Evolutionary conservation across 805 yeast genomes (phyloP), one percentile per base, ranked within the genome.

Genomic region (Spathaspora boniae): DNA sequence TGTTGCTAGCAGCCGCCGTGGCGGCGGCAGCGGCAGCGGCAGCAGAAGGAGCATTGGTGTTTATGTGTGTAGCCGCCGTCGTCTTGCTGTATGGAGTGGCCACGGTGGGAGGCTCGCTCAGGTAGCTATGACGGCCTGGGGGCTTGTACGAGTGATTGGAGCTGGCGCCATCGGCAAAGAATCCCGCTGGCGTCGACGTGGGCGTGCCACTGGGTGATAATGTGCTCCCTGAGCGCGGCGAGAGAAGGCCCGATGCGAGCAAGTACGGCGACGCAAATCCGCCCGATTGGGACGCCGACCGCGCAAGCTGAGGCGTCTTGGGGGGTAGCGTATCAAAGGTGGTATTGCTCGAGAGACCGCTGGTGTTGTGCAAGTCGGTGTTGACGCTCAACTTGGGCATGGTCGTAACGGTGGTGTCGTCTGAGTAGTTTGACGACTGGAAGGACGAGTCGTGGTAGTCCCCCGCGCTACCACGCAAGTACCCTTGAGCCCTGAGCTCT

Each of bases 261-360:
- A 80, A 62, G 45, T 79, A 82, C 2, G 88, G 87, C 5, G 87
- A 80, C 0, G 81, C 72, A 52, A 82, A 74, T 0, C 86, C 86
- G 24, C 26, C 26, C 5, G 18, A 9, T 29, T 34, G 38, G 30
- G 34, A 29, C 3, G 38, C n/a, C 5, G 32, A 28, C 30, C 25
- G 26, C 9, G 33, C 9, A n/a, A 34, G 17, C 19, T 28, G 38
- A 9, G 41, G 38, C 9, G 38, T 34, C 25, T 16, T 36, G 19
- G 40, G 44, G 17, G 31, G 27, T 4, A 65, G 64, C 28, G 44
- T 9, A 37, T 45, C 19, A n/a, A 22, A 20, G 8, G 9, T 26
- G 9, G 9, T 11, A 26, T 8, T 11, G 14, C 14, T 23, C 16
- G 16, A 9, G 12, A 19, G 20, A 9, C 17, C 17, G 8, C 27